These are phyloP conservation scores for Tagetes patula DNA, from an alignment of 129 eudicot genomes.

Conservation along the genomic window DNA sequence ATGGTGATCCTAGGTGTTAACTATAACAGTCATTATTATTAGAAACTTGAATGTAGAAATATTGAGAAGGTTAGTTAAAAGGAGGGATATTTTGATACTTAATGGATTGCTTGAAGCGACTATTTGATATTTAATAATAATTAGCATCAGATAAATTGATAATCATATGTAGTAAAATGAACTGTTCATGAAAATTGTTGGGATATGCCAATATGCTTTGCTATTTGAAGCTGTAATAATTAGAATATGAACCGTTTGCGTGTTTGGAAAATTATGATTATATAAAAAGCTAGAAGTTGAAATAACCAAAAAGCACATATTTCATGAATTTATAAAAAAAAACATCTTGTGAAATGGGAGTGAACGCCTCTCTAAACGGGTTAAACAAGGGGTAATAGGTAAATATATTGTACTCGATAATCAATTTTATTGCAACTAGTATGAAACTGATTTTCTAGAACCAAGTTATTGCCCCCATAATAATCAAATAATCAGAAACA, in stretches of 20 bases:
- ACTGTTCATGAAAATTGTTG: neutral
- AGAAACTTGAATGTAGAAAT: neutral
- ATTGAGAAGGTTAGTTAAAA: neutral
- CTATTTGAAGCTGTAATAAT: constrained; percentile 6
- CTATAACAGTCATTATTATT: neutral
- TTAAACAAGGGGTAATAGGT: neutral
- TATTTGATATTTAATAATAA: neutral
- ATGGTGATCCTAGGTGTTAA: neutral
- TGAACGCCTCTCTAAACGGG: neutral
- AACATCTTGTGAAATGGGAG: neutral
- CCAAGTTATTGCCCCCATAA: neutral
- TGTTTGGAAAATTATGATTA: constrained; percentile 3
- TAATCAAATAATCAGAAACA: neutral
- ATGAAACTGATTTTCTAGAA: neutral
- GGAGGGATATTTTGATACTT: neutral
- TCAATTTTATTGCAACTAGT: neutral
- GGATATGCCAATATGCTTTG: constrained; percentile 3
- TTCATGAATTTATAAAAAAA: neutral
- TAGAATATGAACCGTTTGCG: neutral
- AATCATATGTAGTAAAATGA: neutral
- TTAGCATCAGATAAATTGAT: neutral
- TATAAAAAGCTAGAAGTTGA: neutral
- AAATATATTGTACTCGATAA: neutral
- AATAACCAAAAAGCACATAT: neutral
- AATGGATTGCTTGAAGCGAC: neutral